Conservation (phyloP, 2,329 filamentous ascomycete genomes). For the Ilyonectria robusta region DNA sequence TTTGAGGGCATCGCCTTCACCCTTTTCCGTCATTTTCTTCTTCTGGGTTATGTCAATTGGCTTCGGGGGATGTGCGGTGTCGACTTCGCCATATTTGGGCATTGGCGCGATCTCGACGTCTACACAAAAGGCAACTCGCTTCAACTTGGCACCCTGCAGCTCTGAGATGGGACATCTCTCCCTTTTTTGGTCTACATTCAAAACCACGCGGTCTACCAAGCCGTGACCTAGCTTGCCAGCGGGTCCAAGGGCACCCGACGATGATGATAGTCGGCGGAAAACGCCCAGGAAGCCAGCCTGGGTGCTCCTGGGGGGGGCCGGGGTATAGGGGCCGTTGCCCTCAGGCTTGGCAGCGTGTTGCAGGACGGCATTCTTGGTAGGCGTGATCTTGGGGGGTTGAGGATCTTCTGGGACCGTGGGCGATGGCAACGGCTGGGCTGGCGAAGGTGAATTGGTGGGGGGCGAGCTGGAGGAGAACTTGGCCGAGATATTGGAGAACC, state of each 20-base stretch:
- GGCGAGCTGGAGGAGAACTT: constrained; percentile 78
- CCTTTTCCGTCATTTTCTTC: constrained; percentile 76
- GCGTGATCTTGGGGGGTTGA: constrained; percentile 63
- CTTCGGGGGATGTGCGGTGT: constrained; percentile 54
- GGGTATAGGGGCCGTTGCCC: constrained; percentile 78
- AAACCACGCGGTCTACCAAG: constrained; percentile 81
- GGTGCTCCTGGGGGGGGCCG: constrained; percentile 78
- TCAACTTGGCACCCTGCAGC: constrained; percentile 83
- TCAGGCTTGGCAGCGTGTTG: constrained; percentile 68
- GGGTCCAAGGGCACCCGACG: constrained; percentile 52
- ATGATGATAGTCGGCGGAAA: constrained; percentile 85
- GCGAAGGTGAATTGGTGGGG: constrained; percentile 50
- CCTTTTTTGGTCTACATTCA: constrained; percentile 88
- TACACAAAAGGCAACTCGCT: constrained; percentile 94
- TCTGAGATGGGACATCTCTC: constrained; percentile 85
- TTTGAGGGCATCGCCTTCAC: constrained; percentile 82
- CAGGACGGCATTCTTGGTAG: constrained; percentile 71
- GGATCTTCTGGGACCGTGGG: constrained; percentile 54
- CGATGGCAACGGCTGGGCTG: constrained; percentile 48
- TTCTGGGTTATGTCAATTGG: constrained; percentile 68
- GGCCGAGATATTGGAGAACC: constrained; percentile 93
- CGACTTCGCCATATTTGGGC: constrained; percentile 80
- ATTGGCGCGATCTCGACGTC: constrained; percentile 96
- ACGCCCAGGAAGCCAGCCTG: constrained; percentile 85
- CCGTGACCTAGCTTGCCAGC: constrained; percentile 66